These are phyloP conservation scores for Paramecium sonneborni DNA, from an alignment of 73 alveolate genomes.

Conservation along the genomic window DNA sequence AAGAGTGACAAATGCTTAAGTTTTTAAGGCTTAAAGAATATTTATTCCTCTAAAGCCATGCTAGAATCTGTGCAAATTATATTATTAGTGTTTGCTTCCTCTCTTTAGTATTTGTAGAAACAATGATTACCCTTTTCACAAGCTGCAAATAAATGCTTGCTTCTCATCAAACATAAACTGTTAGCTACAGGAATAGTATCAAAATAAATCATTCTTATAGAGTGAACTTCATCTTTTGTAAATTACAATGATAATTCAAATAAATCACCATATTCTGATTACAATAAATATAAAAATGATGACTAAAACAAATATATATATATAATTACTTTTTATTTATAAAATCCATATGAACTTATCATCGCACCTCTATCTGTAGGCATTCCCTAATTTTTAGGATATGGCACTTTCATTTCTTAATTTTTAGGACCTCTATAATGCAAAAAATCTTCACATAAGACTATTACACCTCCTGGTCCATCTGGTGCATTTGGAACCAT, in stretches of 20 bases:
- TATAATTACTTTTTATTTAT: conserved; percentile 36
- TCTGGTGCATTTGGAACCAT: conserved; percentile 97
- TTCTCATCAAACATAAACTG: conserved; percentile 86
- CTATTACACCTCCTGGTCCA: conserved; percentile 97
- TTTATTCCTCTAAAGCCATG: conserved; percentile 70
- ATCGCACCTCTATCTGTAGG: conserved; percentile 59
- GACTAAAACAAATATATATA: not conserved
- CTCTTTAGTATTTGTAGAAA: conserved; percentile 78
- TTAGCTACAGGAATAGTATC: conserved; percentile 95
- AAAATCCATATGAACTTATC: conserved; percentile 62
- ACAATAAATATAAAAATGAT: conserved; percentile 91
- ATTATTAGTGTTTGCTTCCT: conserved; percentile 88
- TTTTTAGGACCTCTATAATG: conserved; percentile 69
- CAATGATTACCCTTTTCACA: conserved; percentile 96
- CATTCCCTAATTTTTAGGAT: conserved; percentile 58
- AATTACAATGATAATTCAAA: conserved; percentile 83
- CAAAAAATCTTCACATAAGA: conserved; percentile 71
- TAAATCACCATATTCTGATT: conserved; percentile 97
- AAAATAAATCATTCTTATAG: conserved; percentile 85
- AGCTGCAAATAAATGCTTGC: conserved; percentile 94
- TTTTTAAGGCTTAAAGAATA: conserved; percentile 68
- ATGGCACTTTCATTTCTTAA: conserved; percentile 55
- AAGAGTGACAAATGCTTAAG: conserved; percentile 68
- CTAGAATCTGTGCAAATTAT: conserved; percentile 80
- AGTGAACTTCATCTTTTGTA: conserved; percentile 80